Evolutionary conservation across 345 rosid species (phyloP).

Genomic region (Rhizophora mangle): DNA sequence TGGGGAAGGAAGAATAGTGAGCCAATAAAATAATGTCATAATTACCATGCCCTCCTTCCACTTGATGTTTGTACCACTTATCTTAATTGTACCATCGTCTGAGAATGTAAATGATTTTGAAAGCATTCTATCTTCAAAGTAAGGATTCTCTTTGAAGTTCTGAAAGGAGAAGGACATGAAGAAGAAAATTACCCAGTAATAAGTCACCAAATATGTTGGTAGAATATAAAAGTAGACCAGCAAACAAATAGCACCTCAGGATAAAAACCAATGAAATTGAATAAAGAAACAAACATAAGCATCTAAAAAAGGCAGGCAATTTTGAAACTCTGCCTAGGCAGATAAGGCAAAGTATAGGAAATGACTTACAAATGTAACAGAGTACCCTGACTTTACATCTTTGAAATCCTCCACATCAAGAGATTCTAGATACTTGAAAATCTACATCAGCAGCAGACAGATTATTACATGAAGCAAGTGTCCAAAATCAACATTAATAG

Average conservation of each 20-base stretch:
- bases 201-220: background rate
- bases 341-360: background rate
- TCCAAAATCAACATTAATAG: background rate
- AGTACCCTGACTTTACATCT: slow-evolving; percentile 26
- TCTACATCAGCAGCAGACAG: slow-evolving; percentile 8
- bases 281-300: background rate
- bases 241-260: background rate
- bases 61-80: slow-evolving; percentile 21
- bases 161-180: background rate
- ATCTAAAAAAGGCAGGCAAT: background rate
- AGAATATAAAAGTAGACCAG: background rate
- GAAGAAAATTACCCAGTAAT: background rate
- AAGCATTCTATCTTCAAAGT: slow-evolving; percentile 28
- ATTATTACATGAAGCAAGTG: background rate
- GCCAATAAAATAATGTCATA: background rate
- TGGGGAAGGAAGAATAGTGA: background rate
- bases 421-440: slow-evolving; percentile 24
- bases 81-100: slow-evolving; percentile 21
- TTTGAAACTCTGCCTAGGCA: background rate
- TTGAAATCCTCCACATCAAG: slow-evolving; percentile 29
- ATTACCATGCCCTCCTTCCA: slow-evolving; percentile 32
- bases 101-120: slow-evolving; percentile 22
- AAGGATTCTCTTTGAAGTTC: slow-evolving; percentile 24
- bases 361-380: slow-evolving; percentile 22
- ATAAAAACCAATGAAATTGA: background rate